Base-by-base conservation (phyloP, 371 early-diverging fungal species). In the Rhizopus arrhizus region DNA sequence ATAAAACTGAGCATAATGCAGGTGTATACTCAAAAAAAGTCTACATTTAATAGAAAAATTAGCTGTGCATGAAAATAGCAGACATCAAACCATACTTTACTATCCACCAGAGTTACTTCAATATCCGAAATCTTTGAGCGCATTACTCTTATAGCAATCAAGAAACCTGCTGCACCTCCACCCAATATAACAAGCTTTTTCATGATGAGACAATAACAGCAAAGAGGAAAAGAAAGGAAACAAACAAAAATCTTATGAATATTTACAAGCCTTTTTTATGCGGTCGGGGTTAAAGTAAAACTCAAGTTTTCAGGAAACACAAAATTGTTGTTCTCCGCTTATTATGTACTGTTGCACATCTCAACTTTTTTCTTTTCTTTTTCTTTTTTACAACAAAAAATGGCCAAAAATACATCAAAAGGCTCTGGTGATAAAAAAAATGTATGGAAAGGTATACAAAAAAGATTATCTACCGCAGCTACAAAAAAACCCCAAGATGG, bases 21-120 rank as follows among this genome's bases (percentile, higher is more conserved):
- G 79, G 79, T 13, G 75, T 79, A 46, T 73, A 79, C 58, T 75
- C 75, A 35, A 63, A 72, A 54, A 72, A 79, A 5, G 76, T 36
- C 75, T 72, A 49, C 2, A 13, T 12, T 52, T 40, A n/a, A 34
- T 16, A 54, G 22, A 38, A 28, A 15, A 8, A 49, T 12, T 0
- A 13, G 7, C 10, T 35, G 3, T 35, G 9, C 4, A 5, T 32
- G 3, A 10, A 22, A 22, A 22, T 22, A 22, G 22, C 22, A 22
- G 22, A 22, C 22, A 22, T 22, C 22, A 22, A 22, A 22, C 22
- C 22, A 22, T 66, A 69, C 74, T 56, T 79, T 79, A 56, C 59
- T 58, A 58, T 79, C 79, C 11, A 75, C 49, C 1, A 79, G 58
- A n/a, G 68, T 70, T n/a, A 75, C 66, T 8, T 73, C 62, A 3